Percentiles rank a stretch among this genome's conserved stretches.
These are phyloP conservation scores for Aspergillus taichungensis DNA, from an alignment of 495 filamentous ascomycete genomes.

Conservation along the genomic window DNA sequence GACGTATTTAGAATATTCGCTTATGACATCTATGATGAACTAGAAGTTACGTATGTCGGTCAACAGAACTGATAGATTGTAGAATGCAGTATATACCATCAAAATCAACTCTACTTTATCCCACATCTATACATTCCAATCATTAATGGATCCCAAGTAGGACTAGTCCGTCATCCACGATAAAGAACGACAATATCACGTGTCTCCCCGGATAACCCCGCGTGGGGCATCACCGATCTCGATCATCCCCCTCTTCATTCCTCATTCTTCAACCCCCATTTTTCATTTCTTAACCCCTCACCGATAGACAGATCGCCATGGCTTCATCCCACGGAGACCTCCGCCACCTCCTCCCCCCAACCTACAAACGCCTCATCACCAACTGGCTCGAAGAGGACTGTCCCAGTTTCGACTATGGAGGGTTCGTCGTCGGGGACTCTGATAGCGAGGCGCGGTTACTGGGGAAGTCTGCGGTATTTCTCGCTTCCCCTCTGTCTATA, in stretches of 20 bases:
- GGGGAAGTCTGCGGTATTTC: slow-evolving; percentile 64
- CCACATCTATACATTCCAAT: no score
- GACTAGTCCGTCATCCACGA: not conserved
- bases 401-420: slow-evolving; percentile 92
- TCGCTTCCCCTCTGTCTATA: no score
- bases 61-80: no score
- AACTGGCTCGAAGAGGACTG: slow-evolving; percentile 92
- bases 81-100: not conserved
- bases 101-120: not conserved
- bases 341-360: slow-evolving; percentile 72
- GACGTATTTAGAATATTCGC: no score
- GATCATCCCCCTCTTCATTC: not conserved
- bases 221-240: slow-evolving; percentile 1
- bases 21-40: no score
- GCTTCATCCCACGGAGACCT: slow-evolving; percentile 63
- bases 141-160: no score
- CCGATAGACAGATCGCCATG: slow-evolving; percentile 20
- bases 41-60: no score
- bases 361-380: slow-evolving; percentile 72
- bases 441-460: slow-evolving; percentile 71
- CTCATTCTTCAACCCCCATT: slow-evolving; percentile 6
- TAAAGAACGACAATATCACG: not conserved
- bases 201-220: slow-evolving; percentile 2
- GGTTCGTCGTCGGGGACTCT: slow-evolving; percentile 85
- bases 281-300: not conserved